Conservation (phyloP, 768 basidiomycete genomes). For the Pholiota conissans region DNA sequence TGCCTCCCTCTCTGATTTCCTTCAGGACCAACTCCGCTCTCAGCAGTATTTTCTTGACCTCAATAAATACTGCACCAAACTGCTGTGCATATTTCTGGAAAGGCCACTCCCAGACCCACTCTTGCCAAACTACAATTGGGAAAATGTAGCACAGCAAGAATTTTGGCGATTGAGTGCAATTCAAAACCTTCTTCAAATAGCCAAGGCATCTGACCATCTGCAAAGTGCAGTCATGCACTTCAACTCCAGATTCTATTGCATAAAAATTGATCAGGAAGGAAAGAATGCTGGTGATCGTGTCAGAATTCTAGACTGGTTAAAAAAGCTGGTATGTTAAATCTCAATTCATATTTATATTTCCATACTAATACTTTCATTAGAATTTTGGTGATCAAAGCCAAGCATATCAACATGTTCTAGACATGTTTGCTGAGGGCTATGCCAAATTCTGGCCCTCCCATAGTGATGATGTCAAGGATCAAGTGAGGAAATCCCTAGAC, state of each 20-base stretch:
- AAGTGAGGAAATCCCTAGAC: no score
- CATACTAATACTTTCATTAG: background rate
- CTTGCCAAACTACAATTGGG: background rate
- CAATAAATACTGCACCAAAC: background rate
- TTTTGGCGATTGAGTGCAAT: background rate
- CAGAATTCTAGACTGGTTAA: background rate
- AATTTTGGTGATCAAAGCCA: background rate
- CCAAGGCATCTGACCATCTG: background rate
- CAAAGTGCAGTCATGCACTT: background rate
- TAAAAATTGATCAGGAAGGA: background rate
- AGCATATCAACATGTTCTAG: background rate
- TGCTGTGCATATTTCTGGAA: background rate
- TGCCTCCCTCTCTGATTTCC: constrained; percentile 8
- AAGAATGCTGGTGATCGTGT: background rate
- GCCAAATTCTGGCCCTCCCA: background rate
- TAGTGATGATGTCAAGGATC: no score
- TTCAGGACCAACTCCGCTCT: background rate
- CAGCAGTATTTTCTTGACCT: background rate
- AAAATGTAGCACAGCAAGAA: background rate
- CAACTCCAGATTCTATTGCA: background rate
- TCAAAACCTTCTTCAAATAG: background rate
- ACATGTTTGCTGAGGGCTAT: background rate
- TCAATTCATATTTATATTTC: background rate
- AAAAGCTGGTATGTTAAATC: background rate
- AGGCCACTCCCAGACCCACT: background rate